Conservation (phyloP, 2,329 filamentous ascomycete species). For the Zalaria sp. region DNA sequence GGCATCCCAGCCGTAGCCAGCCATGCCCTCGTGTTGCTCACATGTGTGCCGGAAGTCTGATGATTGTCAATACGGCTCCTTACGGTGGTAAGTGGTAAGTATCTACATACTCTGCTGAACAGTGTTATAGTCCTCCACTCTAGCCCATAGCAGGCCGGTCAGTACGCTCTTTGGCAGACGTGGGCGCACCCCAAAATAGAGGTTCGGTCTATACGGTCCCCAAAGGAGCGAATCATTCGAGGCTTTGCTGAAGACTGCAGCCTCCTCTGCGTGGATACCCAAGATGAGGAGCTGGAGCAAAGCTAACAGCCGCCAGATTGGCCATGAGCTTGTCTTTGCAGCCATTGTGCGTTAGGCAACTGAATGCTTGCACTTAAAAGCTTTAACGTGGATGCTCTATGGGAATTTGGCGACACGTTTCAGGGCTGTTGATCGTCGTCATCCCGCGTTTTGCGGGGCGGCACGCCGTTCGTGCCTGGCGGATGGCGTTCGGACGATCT, state of each 20-base stretch:
- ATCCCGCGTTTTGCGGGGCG: background rate
- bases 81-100: background rate
- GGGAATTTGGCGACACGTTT: background rate
- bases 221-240: slow-evolving; percentile 80
- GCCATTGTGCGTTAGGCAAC: background rate
- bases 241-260: slow-evolving; percentile 24
- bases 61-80: background rate
- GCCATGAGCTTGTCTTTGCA: slow-evolving; percentile 4
- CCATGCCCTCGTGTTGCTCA: slow-evolving; percentile 88
- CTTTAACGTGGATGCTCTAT: background rate
- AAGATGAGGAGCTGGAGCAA: slow-evolving; percentile 3
- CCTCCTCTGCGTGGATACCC: slow-evolving; percentile 3
- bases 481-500: too few relatives aligned
- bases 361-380: background rate
- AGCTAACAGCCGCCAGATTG: slow-evolving; percentile 3
- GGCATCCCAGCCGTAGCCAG: slow-evolving; percentile 94
- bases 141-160: slow-evolving; percentile 77
- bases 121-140: slow-evolving; percentile 62
- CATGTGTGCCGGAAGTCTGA: slow-evolving; percentile 83
- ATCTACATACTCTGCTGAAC: slow-evolving; percentile 58
- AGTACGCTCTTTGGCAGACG: slow-evolving; percentile 68
- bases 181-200: slow-evolving; percentile 86
- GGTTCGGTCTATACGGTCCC: slow-evolving; percentile 86
- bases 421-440: background rate
- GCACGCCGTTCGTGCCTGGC: too few relatives aligned